Evolutionary conservation across 1,139 yeast species (phyloP), one percentile per base, ranked within the genome.

Genomic region (Diutina mesorugosa): DNA sequence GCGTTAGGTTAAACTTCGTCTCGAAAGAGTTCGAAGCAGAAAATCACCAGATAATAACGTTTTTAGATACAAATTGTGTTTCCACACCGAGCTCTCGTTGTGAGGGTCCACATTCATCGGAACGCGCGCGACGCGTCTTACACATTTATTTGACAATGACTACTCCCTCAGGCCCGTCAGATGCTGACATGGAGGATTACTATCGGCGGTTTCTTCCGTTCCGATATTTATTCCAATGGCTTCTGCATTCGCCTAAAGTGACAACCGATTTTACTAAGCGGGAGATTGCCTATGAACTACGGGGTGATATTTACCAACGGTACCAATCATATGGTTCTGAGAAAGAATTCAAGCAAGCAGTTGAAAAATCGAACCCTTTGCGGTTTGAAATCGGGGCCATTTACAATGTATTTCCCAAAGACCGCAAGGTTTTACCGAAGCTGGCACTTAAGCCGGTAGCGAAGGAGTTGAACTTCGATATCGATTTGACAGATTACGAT

Each of bases 331-430:
- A 79, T 64, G 71, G 74, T 1, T 72, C 79, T 2, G 77, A 76
- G 26, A 88, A 83, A 41, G 96, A 89, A 55, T 90, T 93, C 70
- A 88, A 87, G 65, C 74, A 79, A 45, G 83, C 88, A 9, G 93
- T 91, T 2, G 74, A 85, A 29, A 77, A 74, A 54, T 79, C 90
- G 30, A 84, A 85, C 60, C 99, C 99, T 0, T 83, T 88, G 51
- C 85, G 99, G 69, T 95, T 93, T 67, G 99, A 93, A 71, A 79
- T 95, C 54, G 99, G 99, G 38, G 97, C 99, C 0, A 85, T 90
- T 3, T 93, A 91, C 65, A 79, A 90, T 3, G 84, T 87, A 21
- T 89, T 89, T 61, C 99, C 99, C 10, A 83, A 82, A 57, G 90
- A 90, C 60, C 78, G 96, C 55, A 91, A 89, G 65, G 76, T 83